Evolutionary conservation across 495 filamentous ascomycete genomes (phyloP), one percentile per base, ranked within the genome.

Genomic region (Usnea hakonensis): DNA sequence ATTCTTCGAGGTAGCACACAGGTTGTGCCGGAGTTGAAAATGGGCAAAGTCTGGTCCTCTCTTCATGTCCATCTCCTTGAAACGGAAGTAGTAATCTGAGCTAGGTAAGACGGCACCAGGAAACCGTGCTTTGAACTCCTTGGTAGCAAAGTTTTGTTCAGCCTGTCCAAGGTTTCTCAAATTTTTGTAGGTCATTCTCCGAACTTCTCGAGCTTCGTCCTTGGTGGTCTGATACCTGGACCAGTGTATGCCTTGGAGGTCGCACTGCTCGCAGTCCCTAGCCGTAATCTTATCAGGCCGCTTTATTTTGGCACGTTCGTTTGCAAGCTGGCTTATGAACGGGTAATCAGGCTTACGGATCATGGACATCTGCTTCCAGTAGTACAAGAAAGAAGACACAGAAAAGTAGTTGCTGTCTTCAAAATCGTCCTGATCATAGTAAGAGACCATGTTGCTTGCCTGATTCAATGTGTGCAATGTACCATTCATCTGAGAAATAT

Each of bases 11-110:
- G 85, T 82, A 55, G 85, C 82, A 3, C 86, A 86, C 62, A 97
- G 78, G 2, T 94, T 74, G 70, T 96, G 93, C 54, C 93, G 89
- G 19, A 97, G 82, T 68, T 97, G 93, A 67, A 95, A 96, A 72
- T 97, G 93, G 40, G 87, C 77, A 30, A 93, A 75, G 33, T 81
- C 80, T 23, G 89, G 81, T 46, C 83, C 80, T 33, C 82, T 80
- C 40, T 76, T 73, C 5, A 88, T 83, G 61, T 88, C 81, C 83
- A 91, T 90, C 33, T 82, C 78, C 23, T 82, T 82, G 64, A 87
- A 94, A 19, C 79, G 77, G 73, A 90, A 93, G 71, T 81, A 90
- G 63, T 79, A 80, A 33, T 81, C 80, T 10, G 69, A 73, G 44
- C 76, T 74, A 3, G 72, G 72, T 28, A 81, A 66, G 57, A 72